Percentiles rank a stretch among this genome's conserved stretches.
Conservation (phyloP, 768 basidiomycete genomes). For the Tulasnella sp. region DNA sequence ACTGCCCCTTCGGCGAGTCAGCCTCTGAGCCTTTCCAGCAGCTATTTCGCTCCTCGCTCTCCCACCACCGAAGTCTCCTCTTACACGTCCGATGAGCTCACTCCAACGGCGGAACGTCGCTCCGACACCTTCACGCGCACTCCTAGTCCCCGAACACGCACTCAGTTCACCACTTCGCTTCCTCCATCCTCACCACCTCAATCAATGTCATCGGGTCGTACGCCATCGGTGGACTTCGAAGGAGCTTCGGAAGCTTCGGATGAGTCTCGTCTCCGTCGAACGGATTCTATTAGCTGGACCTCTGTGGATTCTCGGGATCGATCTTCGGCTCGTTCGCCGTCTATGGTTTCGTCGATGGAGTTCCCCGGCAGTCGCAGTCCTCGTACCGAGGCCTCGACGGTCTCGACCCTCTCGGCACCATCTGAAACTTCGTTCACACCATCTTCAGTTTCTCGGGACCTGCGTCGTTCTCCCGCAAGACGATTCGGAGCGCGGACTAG, state of each 20-base stretch:
- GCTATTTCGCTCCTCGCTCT: constrained; percentile 1
- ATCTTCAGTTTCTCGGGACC: not conserved
- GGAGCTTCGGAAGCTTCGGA: not conserved
- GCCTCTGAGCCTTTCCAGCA: not conserved
- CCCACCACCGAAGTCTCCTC: not conserved
- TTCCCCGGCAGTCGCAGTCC: not conserved
- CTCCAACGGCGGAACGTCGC: not conserved
- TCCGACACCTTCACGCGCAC: not conserved
- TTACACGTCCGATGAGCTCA: not conserved
- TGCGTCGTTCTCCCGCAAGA: not conserved
- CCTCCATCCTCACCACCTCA: not conserved
- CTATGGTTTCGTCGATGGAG: not conserved
- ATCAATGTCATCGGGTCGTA: not conserved
- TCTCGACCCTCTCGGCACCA: not conserved
- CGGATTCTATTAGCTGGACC: not conserved
- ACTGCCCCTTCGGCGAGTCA: not conserved
- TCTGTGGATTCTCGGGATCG: too few relatives aligned
- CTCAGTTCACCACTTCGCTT: not conserved
- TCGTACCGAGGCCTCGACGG: not conserved
- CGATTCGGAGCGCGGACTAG: not conserved
- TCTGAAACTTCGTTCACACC: not conserved
- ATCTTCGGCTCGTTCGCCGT: not conserved
- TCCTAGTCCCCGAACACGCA: not conserved
- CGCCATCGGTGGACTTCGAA: not conserved
- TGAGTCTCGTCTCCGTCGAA: not conserved